Conservation (phyloP, 2,329 filamentous ascomycete genomes). For the Aspergillus fijiensis region DNA sequence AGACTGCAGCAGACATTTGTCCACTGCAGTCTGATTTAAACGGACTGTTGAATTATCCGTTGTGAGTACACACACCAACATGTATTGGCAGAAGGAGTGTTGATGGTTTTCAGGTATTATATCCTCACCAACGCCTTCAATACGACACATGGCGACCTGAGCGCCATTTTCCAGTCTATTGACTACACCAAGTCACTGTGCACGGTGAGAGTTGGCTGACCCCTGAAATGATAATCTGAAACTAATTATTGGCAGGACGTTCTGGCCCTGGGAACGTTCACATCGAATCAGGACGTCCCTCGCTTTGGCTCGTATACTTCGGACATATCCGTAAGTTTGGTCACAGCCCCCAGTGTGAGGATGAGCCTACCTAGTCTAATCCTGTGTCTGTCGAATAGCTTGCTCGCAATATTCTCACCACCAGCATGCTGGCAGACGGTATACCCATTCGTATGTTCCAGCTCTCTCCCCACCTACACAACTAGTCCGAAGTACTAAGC, state of each 20-base stretch:
- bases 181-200: constrained; percentile 1
- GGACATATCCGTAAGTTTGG: not conserved
- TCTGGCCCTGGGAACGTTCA: constrained; percentile 50
- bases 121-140: constrained; percentile 35
- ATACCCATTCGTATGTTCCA: constrained; percentile 52
- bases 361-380: not conserved
- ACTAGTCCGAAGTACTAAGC: not conserved
- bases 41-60: constrained; percentile 47
- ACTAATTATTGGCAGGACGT: not conserved
- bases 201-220: not conserved
- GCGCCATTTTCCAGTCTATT: constrained; percentile 25
- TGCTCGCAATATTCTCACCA: constrained; percentile 61
- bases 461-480: not conserved
- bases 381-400: not conserved
- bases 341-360: not conserved
- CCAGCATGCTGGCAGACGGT: constrained; percentile 58
- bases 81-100: constrained; percentile 24
- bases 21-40: constrained; percentile 45
- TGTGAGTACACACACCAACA: not conserved
- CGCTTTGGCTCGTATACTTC: constrained; percentile 47
- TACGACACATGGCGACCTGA: constrained; percentile 29
- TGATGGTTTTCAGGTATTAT: constrained; percentile 24
- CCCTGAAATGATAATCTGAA: not conserved
- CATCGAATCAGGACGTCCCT: constrained; percentile 61
- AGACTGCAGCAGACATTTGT: constrained; percentile 41